Evolutionary conservation across 805 yeast species (phyloP).

Genomic region (Schwanniomyces sp.): DNA sequence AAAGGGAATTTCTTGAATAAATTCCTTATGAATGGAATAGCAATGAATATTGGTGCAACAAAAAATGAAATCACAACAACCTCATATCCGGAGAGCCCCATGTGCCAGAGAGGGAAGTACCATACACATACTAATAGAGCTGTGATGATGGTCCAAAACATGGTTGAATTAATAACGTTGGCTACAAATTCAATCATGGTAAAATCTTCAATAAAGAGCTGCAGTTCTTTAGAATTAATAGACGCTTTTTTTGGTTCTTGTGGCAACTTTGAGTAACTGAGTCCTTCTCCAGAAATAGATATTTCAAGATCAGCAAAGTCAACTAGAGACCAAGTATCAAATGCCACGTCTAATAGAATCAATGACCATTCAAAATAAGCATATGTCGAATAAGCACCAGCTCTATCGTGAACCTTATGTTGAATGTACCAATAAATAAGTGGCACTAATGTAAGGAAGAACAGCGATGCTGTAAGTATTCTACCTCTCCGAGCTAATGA

Average conservation of each 20-base stretch:
- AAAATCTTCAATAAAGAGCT: constrained; percentile 23
- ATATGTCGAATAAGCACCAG: constrained; percentile 96
- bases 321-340: constrained; percentile 73
- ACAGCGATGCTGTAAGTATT: constrained; percentile 52
- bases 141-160: constrained; percentile 84
- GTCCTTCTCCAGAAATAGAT: constrained; percentile 27
- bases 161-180: constrained; percentile 62
- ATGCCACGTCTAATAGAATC: constrained; percentile 77
- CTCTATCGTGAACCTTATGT: constrained; percentile 80
- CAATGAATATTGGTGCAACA: constrained; percentile 58
- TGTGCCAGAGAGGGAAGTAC: constrained; percentile 97
- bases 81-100: constrained; percentile 97
- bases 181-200: constrained; percentile 36
- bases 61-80: constrained; percentile 56
- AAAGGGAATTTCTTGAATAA: constrained; percentile 48
- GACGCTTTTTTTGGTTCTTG: constrained; percentile 5
- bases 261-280: constrained; percentile 13
- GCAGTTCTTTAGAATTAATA: background rate
- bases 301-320: constrained; percentile 71
- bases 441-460: constrained; percentile 76
- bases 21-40: constrained; percentile 36
- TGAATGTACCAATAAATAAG: constrained; percentile 86
- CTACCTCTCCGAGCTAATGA: constrained; percentile 53
- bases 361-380: constrained; percentile 95
- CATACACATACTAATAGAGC: constrained; percentile 84